Base-by-base conservation (phyloP, 495 filamentous ascomycete genomes). In the Hyaloscypha hepaticicola region DNA sequence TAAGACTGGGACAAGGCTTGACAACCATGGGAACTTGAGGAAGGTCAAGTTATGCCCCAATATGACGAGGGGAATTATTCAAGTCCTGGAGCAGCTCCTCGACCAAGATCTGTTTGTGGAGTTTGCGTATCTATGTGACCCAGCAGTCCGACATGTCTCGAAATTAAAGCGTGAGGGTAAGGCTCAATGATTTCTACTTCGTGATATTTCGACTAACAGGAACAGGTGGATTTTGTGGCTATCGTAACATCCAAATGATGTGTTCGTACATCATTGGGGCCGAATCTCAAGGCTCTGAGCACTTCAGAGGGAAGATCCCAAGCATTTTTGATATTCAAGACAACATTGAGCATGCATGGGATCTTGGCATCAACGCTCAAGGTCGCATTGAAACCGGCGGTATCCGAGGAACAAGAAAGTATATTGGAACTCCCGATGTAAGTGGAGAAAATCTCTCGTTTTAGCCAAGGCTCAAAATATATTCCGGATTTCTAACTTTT, bases 231-330 rank as follows among this genome's bases (percentile, higher is more conserved):
- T 99, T 98, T 76, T 99, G 95, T 76, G 95, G 95, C n/a, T 99
- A 97, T 71, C 83, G 95, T 11, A 99, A 97, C 73, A 96, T 97
- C 48, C 95, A 99, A 70, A 96, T 97, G 92, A 72, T 97, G 63
- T 78, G 88, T 21, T 93, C 93, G 3, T 94, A 90, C 72, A 83
- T 98, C 34, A 81, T 84, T 55, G 81, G 81, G 31, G 75, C 85
- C 8, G 72, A 78, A 48, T 77, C 78, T 26, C 76, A 79, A 19
- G 90, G 89, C 5, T 74, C 82, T 66, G 79, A 88, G 26, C 72
- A 78, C 16, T 89, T 97, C 58, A 69, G 79, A 11, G 76, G 79
- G 8, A 77, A 77, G 8, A 77, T 90, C n/a, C 95, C 95, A 0
- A 86, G 87, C 5, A 91, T 99, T 56, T 82, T 97, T 50, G 77